Percentiles rank a stretch among this genome's conserved stretches.
These are phyloP conservation scores for Binderoboletus segoi DNA, from an alignment of 1,284 basidiomycete species.

Conservation along the genomic window DNA sequence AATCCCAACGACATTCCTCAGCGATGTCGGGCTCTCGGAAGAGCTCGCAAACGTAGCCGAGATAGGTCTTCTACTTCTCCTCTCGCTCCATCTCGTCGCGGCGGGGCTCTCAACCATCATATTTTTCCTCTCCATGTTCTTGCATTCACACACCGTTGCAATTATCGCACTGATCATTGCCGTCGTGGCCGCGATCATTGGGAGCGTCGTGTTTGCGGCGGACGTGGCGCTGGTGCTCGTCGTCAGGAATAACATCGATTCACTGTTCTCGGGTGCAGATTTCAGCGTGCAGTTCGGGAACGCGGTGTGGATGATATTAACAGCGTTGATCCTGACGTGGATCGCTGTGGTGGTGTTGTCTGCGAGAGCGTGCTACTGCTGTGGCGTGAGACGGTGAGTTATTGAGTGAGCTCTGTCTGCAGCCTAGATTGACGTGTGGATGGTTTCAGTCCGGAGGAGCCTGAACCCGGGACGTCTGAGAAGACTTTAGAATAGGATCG, in stretches of 20 bases:
- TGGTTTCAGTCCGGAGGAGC: slow-evolving; percentile 13
- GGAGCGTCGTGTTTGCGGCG: slow-evolving; percentile 55
- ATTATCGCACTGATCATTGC: slow-evolving; percentile 62
- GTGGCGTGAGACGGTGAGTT: slow-evolving; percentile 53
- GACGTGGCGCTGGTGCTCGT: slow-evolving; percentile 63
- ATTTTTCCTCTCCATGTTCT: slow-evolving; percentile 56
- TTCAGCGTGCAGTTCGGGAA: slow-evolving; percentile 63
- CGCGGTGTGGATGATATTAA: slow-evolving; percentile 70
- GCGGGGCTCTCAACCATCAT: slow-evolving; percentile 59
- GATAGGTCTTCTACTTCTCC: slow-evolving; percentile 55
- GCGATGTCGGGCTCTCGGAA: slow-evolving; percentile 46
- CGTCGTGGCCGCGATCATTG: slow-evolving; percentile 55
- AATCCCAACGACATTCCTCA: slow-evolving; percentile 46
- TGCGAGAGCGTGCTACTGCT: slow-evolving; percentile 66
- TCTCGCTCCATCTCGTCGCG: slow-evolving; percentile 66
- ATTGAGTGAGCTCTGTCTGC: neutral
- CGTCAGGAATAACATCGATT: slow-evolving; percentile 46
- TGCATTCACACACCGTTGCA: slow-evolving; percentile 54
- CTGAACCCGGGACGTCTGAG: neutral
- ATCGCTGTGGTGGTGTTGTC: slow-evolving; percentile 59
- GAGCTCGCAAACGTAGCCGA: slow-evolving; percentile 48
- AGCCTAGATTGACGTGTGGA: slow-evolving; percentile 10
- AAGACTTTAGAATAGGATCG: slow-evolving; percentile 3
- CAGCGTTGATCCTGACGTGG: slow-evolving; percentile 58
- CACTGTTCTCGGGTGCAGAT: slow-evolving; percentile 40